Evolutionary conservation across 352 stramenopile genomes (phyloP).

Genomic region (Aphanomyces invadans): DNA sequence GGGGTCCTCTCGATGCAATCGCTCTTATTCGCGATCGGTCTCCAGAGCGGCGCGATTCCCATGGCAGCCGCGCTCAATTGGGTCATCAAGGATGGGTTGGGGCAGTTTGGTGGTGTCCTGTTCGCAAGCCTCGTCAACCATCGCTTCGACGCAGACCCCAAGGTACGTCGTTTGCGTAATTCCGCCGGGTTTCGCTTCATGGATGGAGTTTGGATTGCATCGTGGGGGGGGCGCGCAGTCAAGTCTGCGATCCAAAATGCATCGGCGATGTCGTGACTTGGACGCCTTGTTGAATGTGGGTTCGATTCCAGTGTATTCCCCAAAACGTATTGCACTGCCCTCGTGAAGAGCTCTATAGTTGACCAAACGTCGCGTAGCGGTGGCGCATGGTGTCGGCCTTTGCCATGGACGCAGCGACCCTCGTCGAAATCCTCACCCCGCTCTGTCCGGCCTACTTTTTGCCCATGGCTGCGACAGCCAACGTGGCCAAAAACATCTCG

Average conservation of each 20-base stretch:
- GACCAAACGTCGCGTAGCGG: no score
- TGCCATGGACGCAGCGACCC: conserved; percentile 83
- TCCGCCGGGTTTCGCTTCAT: no score
- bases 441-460: conserved; percentile 81
- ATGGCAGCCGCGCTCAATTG: conserved; percentile 93
- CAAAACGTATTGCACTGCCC: no score
- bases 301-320: no score
- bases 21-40: conserved; percentile 89
- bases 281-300: no score
- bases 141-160: conserved; percentile 92
- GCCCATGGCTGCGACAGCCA: conserved; percentile 79
- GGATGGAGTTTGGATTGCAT: no score
- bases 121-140: conserved; percentile 90
- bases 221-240: no score
- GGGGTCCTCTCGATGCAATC: conserved; percentile 93
- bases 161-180: no score
- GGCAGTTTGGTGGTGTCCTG: conserved; percentile 92
- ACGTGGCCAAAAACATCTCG: conserved; percentile 94
- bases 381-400: conserved; percentile 89
- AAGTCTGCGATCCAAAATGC: no score
- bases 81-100: conserved; percentile 95
- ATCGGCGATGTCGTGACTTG: no score
- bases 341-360: no score
- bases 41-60: conserved; percentile 77
- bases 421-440: conserved; percentile 89